A percentile compares a stretch with the other conserved stretches of the same genome.
Evolutionary conservation across 441 rosid species (phyloP).

Genomic region (Adansonia rubrostipa): DNA sequence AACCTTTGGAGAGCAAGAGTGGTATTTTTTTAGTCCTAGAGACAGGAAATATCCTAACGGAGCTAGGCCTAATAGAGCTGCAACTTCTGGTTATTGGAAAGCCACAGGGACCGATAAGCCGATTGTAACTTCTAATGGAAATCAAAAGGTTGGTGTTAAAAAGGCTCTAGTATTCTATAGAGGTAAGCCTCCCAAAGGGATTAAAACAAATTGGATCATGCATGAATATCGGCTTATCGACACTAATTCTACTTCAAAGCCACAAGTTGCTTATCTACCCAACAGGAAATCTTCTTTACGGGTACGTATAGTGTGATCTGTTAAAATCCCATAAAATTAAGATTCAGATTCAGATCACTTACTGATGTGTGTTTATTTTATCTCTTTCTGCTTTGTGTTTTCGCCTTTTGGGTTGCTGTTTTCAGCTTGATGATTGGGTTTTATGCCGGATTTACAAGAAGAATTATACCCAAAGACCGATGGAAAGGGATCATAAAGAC

Average conservation of each 20-base stretch:
- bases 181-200: constrained; percentile 91
- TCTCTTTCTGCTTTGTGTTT: too few relatives aligned
- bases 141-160: constrained; percentile 83
- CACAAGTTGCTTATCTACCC: constrained; percentile 46
- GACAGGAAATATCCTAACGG: constrained; percentile 94
- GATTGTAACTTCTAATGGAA: constrained; percentile 56
- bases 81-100: constrained; percentile 97
- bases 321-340: neutral
- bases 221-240: constrained; percentile 83
- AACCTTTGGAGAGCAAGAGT: constrained; percentile 85
- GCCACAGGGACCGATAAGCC: constrained; percentile 96
- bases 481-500: constrained; percentile 1
- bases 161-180: constrained; percentile 89
- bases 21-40: constrained; percentile 94
- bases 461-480: constrained; percentile 59
- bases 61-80: constrained; percentile 89
- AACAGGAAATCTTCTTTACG: constrained; percentile 70
- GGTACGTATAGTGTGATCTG: constrained; percentile 43
- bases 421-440: constrained; percentile 89
- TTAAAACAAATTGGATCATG: constrained; percentile 95
- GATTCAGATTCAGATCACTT: neutral
- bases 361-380: neutral
- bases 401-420: neutral
- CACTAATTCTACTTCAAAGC: constrained; percentile 41
- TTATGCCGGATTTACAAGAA: constrained; percentile 88